These are phyloP conservation scores for Diplocarpon rosae DNA, from an alignment of 2,329 filamentous ascomycete species.

Conservation along the genomic window DNA sequence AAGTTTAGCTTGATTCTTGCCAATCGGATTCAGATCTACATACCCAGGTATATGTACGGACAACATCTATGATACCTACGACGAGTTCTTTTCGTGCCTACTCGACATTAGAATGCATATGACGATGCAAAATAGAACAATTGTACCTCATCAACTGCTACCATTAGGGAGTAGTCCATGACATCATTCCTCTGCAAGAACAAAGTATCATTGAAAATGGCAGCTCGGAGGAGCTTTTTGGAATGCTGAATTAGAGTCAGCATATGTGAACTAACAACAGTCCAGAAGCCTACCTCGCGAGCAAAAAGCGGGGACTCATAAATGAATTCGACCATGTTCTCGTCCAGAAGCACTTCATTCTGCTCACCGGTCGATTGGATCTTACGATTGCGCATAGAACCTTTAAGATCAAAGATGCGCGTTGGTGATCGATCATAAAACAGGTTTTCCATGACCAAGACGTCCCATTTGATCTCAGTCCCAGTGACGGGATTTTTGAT, in stretches of 20 bases:
- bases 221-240: constrained; percentile 82
- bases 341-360: constrained; percentile 91
- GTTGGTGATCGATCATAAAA: constrained; percentile 92
- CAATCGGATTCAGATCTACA: not conserved
- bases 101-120: constrained; percentile 1
- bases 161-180: constrained; percentile 99
- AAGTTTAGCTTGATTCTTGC: constrained; percentile 3
- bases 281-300: constrained; percentile 43
- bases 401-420: constrained; percentile 90
- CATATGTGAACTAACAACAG: not conserved
- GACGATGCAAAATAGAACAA: not conserved
- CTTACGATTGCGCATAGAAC: constrained; percentile 96
- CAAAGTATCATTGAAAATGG: constrained; percentile 94
- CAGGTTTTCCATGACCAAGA: constrained; percentile 93
- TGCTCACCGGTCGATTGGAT: constrained; percentile 92
- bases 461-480: constrained; percentile 86
- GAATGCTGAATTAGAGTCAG: constrained; percentile 45
- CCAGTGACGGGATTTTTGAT: constrained; percentile 92
- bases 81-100: constrained; percentile 71
- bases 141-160: constrained; percentile 72
- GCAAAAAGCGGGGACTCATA: constrained; percentile 94
- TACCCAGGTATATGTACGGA: constrained; percentile 89
- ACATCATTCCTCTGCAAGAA: constrained; percentile 93
- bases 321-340: constrained; percentile 99
- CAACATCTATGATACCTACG: constrained; percentile 96